Evolutionary conservation across 176 grass and related monocot genomes (phyloP), one percentile per base, ranked within the genome.

Genomic region (Eremochloa ophiuroides): DNA sequence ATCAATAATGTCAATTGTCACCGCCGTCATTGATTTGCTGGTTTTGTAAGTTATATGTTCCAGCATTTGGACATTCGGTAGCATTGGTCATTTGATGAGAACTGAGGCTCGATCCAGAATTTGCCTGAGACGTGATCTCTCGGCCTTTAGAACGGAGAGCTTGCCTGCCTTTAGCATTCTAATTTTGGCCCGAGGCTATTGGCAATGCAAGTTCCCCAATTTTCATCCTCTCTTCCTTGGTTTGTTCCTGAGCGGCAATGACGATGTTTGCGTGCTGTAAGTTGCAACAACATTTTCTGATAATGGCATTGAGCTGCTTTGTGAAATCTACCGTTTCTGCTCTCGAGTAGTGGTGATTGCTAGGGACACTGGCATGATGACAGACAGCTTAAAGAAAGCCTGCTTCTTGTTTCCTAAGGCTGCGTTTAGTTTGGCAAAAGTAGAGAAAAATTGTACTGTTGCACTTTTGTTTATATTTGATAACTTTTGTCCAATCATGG

Each of bases 21-120:
- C 43, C 66, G 23, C 25, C 6, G 14, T 23, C 67, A 13, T 59
- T 38, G 23, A 12, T 73, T 65, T 77, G 77, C 72, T 77, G 72
- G 58, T 72, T 77, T 85, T 85, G 78, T 85, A 72, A 85, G 65
- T 73, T 88, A 17, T 88, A 17, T 72, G 71, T 72, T 77, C 75
- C 78, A 85, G 82, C 72, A 72, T 60, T 85, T 62, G 83, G 83
- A 76, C 64, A 72, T 56, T 55, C 1, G 14, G 53, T 70, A 62
- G 51, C 41, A 76, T 89, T 76, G 62, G 44, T 76, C 35, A 38
- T 33, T 56, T 62, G 35, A 60, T 60, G 60, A 48, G 77, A 28
- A 58, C 66, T 14, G 33, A 69, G 51, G 72, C 65, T 85, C 65
- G 66, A 85, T 85, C 10, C 56, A 80, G 71, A 62, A 53, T 64